Evolutionary conservation across 768 basidiomycete genomes (phyloP), one percentile per base, ranked within the genome.

Genomic region (Mycena galopus): DNA sequence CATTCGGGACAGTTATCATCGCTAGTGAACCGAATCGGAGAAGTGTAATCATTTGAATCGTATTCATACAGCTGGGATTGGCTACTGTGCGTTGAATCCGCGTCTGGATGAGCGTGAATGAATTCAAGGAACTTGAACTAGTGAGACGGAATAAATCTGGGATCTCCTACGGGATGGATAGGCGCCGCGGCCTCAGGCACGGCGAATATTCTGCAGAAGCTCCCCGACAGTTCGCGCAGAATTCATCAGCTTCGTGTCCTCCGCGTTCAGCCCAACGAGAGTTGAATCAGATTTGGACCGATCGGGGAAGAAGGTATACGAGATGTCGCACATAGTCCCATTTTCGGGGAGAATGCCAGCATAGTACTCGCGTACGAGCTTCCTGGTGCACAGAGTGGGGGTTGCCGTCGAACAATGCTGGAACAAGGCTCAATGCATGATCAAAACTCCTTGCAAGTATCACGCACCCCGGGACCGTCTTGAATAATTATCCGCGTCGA

Each of bases 401-500:
- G 60, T 59, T 6, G 67, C 72, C 2, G 55, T 32, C n/a, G 71
- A 73, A 23, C 71, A 73, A 25, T 73, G 71, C 71, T 72, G 56
- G 50, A 51, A 9, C 11, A 0, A 11, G 50, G 8, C 27, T 51
- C 50, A 33, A n/a, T 11, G 6, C 30, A 33, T 4, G 16, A 19
- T 29, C 44, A 29, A 29, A 27, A 29, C 3, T 3, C 3, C 19
- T 3, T 8, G 29, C 0, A 17, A 59, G 16, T n/a, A 5, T 0
- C 12, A 73, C 73, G 25, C 61, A 74, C 73, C 61, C 77, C 74
- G 37, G 74, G 76, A 0, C 74, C 73, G 44, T 79, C 75, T 60
- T 79, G 77, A 51, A 78, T 75, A 17, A 79, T 72, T 3, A 79
- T 23, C n/a, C 44, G 27, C 37, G 76, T 69, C 7, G 78, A 79